Evolutionary conservation across 2,329 filamentous ascomycete genomes (phyloP).

Genomic region (Pseudocercospora eumusae): DNA sequence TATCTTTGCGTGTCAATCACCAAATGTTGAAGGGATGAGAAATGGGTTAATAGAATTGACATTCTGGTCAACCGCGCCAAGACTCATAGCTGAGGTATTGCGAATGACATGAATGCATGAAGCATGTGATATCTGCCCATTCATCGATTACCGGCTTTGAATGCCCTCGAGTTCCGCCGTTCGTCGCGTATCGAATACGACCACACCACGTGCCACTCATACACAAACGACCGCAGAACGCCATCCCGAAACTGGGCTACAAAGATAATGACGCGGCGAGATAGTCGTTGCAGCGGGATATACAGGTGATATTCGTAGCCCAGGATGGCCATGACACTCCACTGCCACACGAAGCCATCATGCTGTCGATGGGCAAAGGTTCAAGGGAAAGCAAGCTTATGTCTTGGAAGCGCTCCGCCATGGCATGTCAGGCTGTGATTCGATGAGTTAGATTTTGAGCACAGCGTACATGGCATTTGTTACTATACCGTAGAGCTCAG

Average conservation of each 20-base stretch:
- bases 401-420: slow-evolving; percentile 35
- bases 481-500: slow-evolving; percentile 7
- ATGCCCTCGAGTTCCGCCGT: not conserved
- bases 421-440: not conserved
- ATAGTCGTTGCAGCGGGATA: slow-evolving; percentile 15
- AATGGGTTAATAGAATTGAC: not conserved
- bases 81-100: no score
- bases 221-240: slow-evolving; percentile 15
- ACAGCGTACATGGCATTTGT: slow-evolving; percentile 1
- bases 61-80: no score
- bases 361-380: slow-evolving; percentile 17
- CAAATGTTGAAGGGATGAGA: not conserved
- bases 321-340: slow-evolving; percentile 16
- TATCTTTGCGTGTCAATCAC: not conserved
- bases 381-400: slow-evolving; percentile 9
- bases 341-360: slow-evolving; percentile 14
- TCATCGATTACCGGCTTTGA: slow-evolving; percentile 14
- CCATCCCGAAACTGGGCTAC: slow-evolving; percentile 12
- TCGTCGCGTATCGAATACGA: slow-evolving; percentile 17
- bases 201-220: slow-evolving; percentile 14
- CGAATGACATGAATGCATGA: no score
- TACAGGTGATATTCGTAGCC: slow-evolving; percentile 16
- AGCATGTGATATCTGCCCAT: not conserved
- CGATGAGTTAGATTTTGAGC: slow-evolving; percentile 3
- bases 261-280: slow-evolving; percentile 10